Evolutionary conservation across 2,329 filamentous ascomycete species (phyloP), one percentile per base, ranked within the genome.

Genomic region (Tolypocladium ophioglossoides): DNA sequence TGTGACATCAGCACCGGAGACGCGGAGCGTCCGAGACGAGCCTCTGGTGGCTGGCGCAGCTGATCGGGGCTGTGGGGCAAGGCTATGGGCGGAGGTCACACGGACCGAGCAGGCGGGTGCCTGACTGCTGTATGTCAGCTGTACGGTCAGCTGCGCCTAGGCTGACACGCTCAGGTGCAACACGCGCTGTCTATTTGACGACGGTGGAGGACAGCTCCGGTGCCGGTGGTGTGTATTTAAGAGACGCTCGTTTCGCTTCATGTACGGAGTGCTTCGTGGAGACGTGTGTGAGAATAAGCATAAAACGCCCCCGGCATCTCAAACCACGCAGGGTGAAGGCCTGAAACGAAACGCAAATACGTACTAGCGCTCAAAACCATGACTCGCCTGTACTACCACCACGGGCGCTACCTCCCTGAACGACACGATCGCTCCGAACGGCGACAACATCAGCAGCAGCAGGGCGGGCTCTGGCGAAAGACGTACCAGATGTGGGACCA

Each of bases 401-500:
- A 69, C 53, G 66, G 65, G 14, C 66, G 63, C 53, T 69, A 68
- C 53, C 57, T 66, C 50, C 54, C 54, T 22, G 56, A 53, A 35
- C 55, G 55, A 37, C 54, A 57, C 40, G 30, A 24, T 16, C 39
- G 51, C n/a, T 50, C 32, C 12, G 35, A 54, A 37, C 57, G 57
- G 40, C 40, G 24, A 18, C 41, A 14, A 41, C 59, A 54, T 35
- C 4, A 18, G 7, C 16, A 38, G 11, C 32, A 11, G 20, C 55
- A 54, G 32, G 56, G 57, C 52, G 58, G 61, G 40, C 52, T 70
- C 38, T 66, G 65, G 62, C 63, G 63, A 52, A 66, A 62, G 57
- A 70, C 68, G n/a, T 63, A 68, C 56, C 63, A 70, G 54, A 50
- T 68, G 24, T 74, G 71, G 71, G 71, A 73, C 24, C 62, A 63